phyloP scores from a whole-genome alignment of 2,329 filamentous ascomycete species.

The Microdochium paspali region DNA sequence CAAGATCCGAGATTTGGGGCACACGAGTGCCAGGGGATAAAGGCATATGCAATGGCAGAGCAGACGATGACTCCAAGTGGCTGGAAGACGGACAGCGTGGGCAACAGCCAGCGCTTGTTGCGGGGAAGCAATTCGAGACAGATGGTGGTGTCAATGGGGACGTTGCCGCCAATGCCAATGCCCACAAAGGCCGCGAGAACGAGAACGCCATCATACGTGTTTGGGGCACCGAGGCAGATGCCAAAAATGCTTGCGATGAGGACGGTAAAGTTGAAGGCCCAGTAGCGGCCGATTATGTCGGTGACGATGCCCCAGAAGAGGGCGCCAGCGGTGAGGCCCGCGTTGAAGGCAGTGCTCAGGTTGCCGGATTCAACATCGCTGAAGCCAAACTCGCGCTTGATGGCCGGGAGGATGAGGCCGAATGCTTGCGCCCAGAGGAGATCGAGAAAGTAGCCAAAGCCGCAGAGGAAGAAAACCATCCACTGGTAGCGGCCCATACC shows the following conservation, averaged over 20 bases:
- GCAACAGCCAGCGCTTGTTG: slow-evolving; percentile 12
- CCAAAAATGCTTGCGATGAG: not conserved
- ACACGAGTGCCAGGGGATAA: slow-evolving; percentile 11
- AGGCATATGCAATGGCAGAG: slow-evolving; percentile 12
- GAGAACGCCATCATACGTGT: not conserved
- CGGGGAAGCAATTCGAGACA: slow-evolving; percentile 14
- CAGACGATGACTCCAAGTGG: slow-evolving; percentile 13
- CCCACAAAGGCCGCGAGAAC: slow-evolving; percentile 3
- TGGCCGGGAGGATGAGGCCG: slow-evolving; percentile 28
- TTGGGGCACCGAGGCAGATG: not conserved
- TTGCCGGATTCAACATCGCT: slow-evolving; percentile 26
- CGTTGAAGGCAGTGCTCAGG: slow-evolving; percentile 43
- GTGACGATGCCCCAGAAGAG: slow-evolving; percentile 46
- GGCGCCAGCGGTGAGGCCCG: slow-evolving; percentile 44
- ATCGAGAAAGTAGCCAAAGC: slow-evolving; percentile 16
- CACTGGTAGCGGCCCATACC: slow-evolving; percentile 15
- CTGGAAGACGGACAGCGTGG: slow-evolving; percentile 12
- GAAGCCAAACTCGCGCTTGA: slow-evolving; percentile 49
- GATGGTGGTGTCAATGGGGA: slow-evolving; percentile 17
- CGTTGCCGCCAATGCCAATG: slow-evolving; percentile 15
- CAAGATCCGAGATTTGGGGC: slow-evolving; percentile 4
- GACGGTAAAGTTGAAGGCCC: slow-evolving; percentile 1
- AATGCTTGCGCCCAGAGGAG: slow-evolving; percentile 14
- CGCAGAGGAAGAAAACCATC: slow-evolving; percentile 14
- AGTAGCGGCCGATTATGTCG: slow-evolving; percentile 21